Evolutionary conservation across 2,329 filamentous ascomycete species (phyloP).

Genomic region (Pezicula rhizophila): DNA sequence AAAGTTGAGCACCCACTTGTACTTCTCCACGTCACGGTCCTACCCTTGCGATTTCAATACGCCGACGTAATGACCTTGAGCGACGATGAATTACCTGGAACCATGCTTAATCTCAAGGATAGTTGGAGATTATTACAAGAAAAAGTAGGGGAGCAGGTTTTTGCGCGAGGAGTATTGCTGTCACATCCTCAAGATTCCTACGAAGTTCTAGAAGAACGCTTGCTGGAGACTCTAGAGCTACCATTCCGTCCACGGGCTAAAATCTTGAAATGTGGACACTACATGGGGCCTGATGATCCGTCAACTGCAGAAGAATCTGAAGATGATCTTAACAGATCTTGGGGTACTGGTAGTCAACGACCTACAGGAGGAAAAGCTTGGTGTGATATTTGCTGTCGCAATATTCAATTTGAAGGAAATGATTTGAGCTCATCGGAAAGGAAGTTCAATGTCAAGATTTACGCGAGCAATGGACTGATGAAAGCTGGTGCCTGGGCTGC

Average conservation of each 20-base stretch:
- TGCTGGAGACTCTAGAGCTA: conserved; percentile 69
- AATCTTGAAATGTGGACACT: conserved; percentile 72
- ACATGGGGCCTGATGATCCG: conserved; percentile 46
- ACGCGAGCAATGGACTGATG: conserved; percentile 93
- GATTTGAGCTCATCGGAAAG: conserved; percentile 15
- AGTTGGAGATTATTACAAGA: conserved; percentile 64
- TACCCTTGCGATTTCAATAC: conserved; percentile 65
- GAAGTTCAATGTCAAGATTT: conserved; percentile 79
- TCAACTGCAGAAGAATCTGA: conserved; percentile 20
- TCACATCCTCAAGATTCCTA: conserved; percentile 77
- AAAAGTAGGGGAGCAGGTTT: conserved; percentile 65
- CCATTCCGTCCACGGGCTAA: conserved; percentile 57
- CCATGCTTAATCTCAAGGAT: conserved; percentile 47
- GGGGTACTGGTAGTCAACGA: conserved; percentile 4
- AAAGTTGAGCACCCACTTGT: conserved; percentile 62
- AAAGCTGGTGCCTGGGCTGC: conserved; percentile 84
- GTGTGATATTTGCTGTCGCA: conserved; percentile 27
- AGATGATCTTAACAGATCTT: conserved; percentile 9
- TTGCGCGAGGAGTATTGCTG: conserved; percentile 67
- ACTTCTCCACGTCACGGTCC: conserved; percentile 68
- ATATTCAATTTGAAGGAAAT: conserved; percentile 23
- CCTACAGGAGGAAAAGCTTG: conserved; percentile 15
- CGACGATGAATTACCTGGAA: conserved; percentile 35
- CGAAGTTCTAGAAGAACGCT: conserved; percentile 70
- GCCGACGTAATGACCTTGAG: conserved; percentile 44